phyloP scores from a whole-genome alignment of 257 asterid species.

The Primulina eburnea region DNA sequence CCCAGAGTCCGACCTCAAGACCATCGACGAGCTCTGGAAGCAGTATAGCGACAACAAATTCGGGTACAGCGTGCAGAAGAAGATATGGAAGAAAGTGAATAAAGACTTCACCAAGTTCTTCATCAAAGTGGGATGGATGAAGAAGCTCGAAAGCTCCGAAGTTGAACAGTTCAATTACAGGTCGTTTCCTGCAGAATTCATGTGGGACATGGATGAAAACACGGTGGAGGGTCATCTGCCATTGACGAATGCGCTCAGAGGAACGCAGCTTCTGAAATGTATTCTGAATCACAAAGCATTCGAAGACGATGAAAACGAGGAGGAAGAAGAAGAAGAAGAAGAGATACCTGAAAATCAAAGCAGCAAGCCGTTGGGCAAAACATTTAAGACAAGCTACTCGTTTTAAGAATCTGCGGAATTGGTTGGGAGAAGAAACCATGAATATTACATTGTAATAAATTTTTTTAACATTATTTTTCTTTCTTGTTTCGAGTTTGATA shows the following conservation, averaged over 20 bases:
- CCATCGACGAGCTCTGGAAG: conserved; percentile 76
- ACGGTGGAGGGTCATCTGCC: conserved; percentile 85
- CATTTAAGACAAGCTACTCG: neutral
- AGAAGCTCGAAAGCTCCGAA: conserved; percentile 60
- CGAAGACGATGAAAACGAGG: conserved; percentile 33
- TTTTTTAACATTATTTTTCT: too few relatives aligned
- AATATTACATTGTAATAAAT: too few relatives aligned
- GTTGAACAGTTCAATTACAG: conserved; percentile 77
- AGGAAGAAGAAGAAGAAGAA: neutral
- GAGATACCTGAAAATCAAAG: neutral
- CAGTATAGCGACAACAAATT: conserved; percentile 50
- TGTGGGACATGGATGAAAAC: conserved; percentile 61
- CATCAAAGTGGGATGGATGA: conserved; percentile 82
- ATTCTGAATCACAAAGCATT: conserved; percentile 74
- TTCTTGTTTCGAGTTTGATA: too few relatives aligned
- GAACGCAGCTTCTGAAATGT: conserved; percentile 60
- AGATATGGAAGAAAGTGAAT: conserved; percentile 54
- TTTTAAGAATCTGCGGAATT: too few relatives aligned
- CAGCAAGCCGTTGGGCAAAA: neutral
- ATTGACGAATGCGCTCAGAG: conserved; percentile 80
- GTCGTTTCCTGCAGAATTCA: conserved; percentile 71
- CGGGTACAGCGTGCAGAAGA: conserved; percentile 84
- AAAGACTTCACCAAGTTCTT: conserved; percentile 66
- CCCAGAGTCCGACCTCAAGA: conserved; percentile 38
- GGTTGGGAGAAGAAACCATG: too few relatives aligned